phyloP scores from a whole-genome alignment of 176 grass and related monocot genomes.

The Musa beccarii region DNA sequence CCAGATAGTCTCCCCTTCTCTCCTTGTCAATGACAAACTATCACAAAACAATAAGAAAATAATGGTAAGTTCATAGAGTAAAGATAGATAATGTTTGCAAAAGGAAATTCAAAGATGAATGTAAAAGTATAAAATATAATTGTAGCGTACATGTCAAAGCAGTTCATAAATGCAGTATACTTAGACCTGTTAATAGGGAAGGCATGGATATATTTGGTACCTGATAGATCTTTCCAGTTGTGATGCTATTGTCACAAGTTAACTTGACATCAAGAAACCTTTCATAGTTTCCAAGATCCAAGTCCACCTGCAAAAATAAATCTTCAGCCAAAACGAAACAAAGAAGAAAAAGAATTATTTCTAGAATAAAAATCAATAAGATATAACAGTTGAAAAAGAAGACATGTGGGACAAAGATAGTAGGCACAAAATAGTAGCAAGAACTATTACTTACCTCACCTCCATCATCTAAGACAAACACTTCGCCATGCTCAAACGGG shows the following conservation, averaged over 20 bases:
- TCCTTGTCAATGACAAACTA: slow-evolving; percentile 69
- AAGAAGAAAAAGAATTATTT: background rate
- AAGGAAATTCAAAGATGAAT: background rate
- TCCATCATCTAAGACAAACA: slow-evolving; percentile 90
- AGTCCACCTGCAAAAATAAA: slow-evolving; percentile 42
- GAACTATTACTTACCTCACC: slow-evolving; percentile 63
- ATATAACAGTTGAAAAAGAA: too few species aligned
- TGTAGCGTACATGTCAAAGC: background rate
- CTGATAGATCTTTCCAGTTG: slow-evolving; percentile 74
- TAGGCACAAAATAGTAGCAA: background rate
- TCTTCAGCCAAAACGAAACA: slow-evolving; percentile 7
- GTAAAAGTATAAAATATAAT: background rate
- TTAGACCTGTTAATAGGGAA: background rate
- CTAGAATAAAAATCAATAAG: too few species aligned
- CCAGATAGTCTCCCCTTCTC: slow-evolving; percentile 59
- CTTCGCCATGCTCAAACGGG: slow-evolving; percentile 90
- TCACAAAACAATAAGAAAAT: slow-evolving; percentile 22
- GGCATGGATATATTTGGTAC: slow-evolving; percentile 14
- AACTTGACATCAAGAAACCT: slow-evolving; percentile 68
- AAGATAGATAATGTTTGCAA: slow-evolving; percentile 4
- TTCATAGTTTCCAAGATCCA: slow-evolving; percentile 73
- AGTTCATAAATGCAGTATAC: background rate
- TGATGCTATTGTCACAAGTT: slow-evolving; percentile 67
- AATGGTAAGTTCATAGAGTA: slow-evolving; percentile 19
- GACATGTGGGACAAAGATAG: background rate